A percentile compares a stretch with the other conserved stretches of the same genome.
Conservation (phyloP, 2,329 filamentous ascomycete genomes). For the Alternaria panax region DNA sequence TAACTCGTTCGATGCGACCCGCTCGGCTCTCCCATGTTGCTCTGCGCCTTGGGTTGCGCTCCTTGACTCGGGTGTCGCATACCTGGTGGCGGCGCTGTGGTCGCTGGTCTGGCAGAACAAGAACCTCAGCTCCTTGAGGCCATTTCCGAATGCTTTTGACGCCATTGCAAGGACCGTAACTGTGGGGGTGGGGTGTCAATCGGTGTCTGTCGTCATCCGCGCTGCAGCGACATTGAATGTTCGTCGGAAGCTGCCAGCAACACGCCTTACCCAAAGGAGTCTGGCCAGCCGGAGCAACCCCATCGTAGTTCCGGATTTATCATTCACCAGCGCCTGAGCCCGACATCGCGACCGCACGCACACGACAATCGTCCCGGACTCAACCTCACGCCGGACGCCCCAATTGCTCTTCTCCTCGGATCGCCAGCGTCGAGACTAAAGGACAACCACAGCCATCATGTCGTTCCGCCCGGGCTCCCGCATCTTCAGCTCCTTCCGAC, state of each 20-base stretch:
- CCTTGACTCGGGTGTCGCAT: conserved; percentile 34
- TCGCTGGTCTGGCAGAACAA: conserved; percentile 95
- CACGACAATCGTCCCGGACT: conserved; percentile 5
- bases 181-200: conserved; percentile 22
- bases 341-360: conserved; percentile 23
- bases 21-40: neutral
- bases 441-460: conserved; percentile 51
- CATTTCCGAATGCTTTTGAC: conserved; percentile 84
- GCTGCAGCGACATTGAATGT: conserved; percentile 19
- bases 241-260: conserved; percentile 26
- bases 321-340: conserved; percentile 22
- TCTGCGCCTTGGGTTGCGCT: conserved; percentile 2
- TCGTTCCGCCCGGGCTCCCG: conserved; percentile 66
- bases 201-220: conserved; percentile 19
- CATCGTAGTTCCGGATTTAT: conserved; percentile 36
- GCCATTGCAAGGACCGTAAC: conserved; percentile 69
- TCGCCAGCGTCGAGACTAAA: conserved; percentile 4
- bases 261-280: conserved; percentile 15
- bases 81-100: conserved; percentile 89
- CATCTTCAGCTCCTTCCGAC: conserved; percentile 62
- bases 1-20: neutral
- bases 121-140: conserved; percentile 95
- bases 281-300: conserved; percentile 32
- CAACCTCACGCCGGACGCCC: conserved; percentile 6
- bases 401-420: conserved; percentile 50